Conservation (phyloP, 2,329 filamentous ascomycete species). For the Fusarium nelsonii region DNA sequence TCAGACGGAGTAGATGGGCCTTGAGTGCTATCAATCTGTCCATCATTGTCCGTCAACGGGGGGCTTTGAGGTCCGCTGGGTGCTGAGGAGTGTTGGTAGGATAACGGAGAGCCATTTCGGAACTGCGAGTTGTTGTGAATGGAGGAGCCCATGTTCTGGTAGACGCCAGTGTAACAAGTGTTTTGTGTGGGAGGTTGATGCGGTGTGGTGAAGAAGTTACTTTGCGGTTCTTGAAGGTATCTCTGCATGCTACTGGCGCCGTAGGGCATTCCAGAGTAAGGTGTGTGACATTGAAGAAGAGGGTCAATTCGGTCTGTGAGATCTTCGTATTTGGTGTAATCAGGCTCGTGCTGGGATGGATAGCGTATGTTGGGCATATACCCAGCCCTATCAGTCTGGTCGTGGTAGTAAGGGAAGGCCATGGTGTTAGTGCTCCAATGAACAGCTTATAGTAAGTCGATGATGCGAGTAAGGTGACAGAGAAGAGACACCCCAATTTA, state of each 20-base stretch:
- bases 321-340: slow-evolving; percentile 11
- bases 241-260: slow-evolving; percentile 29
- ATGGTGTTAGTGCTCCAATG: slow-evolving; percentile 3
- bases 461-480: neutral
- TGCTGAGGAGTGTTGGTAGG: slow-evolving; percentile 34
- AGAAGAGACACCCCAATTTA: neutral
- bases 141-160: slow-evolving; percentile 13
- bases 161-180: neutral
- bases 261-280: neutral
- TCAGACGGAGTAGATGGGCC: slow-evolving; percentile 40
- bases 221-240: slow-evolving; percentile 31
- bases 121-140: slow-evolving; percentile 4
- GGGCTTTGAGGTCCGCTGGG: slow-evolving; percentile 39
- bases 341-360: neutral
- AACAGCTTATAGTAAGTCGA: neutral
- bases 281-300: slow-evolving; percentile 13
- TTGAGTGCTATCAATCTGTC: slow-evolving; percentile 27
- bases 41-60: slow-evolving; percentile 33
- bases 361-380: neutral
- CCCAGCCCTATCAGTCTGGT: neutral
- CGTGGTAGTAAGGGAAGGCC: slow-evolving; percentile 2
- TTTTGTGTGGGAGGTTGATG: neutral
- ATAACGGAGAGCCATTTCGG: slow-evolving; percentile 36
- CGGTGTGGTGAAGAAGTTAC: slow-evolving; percentile 8
- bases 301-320: slow-evolving; percentile 29